A percentile compares a stretch with the other conserved stretches of the same genome.
Conservation (phyloP, 1,139 yeast species). For the Saccharomycopsis crataegensis region DNA sequence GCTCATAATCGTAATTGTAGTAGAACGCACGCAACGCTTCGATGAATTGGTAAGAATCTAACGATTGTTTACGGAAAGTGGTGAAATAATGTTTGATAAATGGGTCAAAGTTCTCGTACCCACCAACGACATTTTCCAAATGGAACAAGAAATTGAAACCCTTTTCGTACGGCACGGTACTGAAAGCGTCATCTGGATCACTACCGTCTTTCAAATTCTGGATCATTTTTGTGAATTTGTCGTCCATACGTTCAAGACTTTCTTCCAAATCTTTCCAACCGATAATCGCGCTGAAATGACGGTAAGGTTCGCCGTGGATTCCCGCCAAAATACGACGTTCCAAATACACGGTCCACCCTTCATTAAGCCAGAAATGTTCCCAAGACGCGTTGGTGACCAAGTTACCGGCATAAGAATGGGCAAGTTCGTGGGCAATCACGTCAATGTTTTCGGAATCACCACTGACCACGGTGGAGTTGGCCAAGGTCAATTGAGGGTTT, state of each 20-base stretch:
- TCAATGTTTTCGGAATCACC: slow-evolving; percentile 84
- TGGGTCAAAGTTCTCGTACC: slow-evolving; percentile 56
- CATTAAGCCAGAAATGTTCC: slow-evolving; percentile 94
- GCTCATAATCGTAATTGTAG: slow-evolving; percentile 26
- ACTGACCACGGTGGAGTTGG: slow-evolving; percentile 82
- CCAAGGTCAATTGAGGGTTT: slow-evolving; percentile 84
- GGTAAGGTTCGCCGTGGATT: slow-evolving; percentile 65
- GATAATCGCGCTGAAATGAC: slow-evolving; percentile 77
- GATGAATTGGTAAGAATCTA: slow-evolving; percentile 75
- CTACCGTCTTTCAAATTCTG: slow-evolving; percentile 57
- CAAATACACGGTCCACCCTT: slow-evolving; percentile 92
- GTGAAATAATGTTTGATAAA: slow-evolving; percentile 73
- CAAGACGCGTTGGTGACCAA: slow-evolving; percentile 84
- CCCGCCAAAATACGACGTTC: slow-evolving; percentile 79
- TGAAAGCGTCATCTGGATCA: slow-evolving; percentile 88
- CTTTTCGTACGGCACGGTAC: slow-evolving; percentile 85
- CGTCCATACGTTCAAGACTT: slow-evolving; percentile 55
- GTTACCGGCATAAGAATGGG: slow-evolving; percentile 91
- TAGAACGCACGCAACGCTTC: slow-evolving; percentile 65
- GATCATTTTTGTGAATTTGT: slow-evolving; percentile 56
- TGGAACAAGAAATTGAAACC: slow-evolving; percentile 75
- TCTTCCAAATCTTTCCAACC: slow-evolving; percentile 82
- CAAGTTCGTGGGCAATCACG: slow-evolving; percentile 86
- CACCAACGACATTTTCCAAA: slow-evolving; percentile 63
- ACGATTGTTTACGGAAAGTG: slow-evolving; percentile 59